These are phyloP conservation scores for Brettanomyces naardenensis DNA, from an alignment of 805 yeast species.

Conservation along the genomic window DNA sequence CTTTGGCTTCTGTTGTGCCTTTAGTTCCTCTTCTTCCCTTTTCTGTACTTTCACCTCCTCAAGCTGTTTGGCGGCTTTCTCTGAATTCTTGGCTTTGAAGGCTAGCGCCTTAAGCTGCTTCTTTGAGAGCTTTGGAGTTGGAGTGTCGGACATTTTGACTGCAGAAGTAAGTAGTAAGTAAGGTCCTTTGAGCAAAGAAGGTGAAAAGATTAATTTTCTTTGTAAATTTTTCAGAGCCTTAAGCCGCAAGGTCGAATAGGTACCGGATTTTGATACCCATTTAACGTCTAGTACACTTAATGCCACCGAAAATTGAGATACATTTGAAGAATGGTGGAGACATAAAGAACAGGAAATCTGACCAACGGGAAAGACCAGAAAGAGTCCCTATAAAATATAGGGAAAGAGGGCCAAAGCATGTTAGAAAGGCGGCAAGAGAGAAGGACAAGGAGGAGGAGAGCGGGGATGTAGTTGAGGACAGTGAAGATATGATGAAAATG, in stretches of 20 bases:
- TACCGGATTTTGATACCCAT: too few relatives aligned
- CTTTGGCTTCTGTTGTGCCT: slow-evolving; percentile 18
- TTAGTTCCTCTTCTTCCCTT: slow-evolving; percentile 15
- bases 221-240: too few relatives aligned
- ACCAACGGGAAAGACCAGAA: too few relatives aligned
- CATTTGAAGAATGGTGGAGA: too few relatives aligned
- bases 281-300: too few relatives aligned
- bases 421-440: not conserved
- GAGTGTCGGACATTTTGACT: not conserved
- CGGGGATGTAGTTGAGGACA: slow-evolving; percentile 5
- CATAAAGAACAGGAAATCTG: too few relatives aligned
- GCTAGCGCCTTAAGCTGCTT: slow-evolving; percentile 58
- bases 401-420: not conserved
- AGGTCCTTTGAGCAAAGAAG: too few relatives aligned
- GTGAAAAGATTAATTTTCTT: too few relatives aligned
- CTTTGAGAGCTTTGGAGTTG: slow-evolving; percentile 44
- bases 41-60: slow-evolving; percentile 18
- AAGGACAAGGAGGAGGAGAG: not conserved
- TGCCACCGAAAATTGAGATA: too few relatives aligned
- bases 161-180: not conserved
- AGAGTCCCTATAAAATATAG: not conserved
- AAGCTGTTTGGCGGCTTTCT: slow-evolving; percentile 29
- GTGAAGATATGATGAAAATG: slow-evolving; percentile 30
- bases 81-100: slow-evolving; percentile 34
- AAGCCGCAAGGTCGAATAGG: too few relatives aligned